Base-by-base conservation (phyloP, 2,329 filamentous ascomycete species). In the Cordyceps cateniannulata region DNA sequence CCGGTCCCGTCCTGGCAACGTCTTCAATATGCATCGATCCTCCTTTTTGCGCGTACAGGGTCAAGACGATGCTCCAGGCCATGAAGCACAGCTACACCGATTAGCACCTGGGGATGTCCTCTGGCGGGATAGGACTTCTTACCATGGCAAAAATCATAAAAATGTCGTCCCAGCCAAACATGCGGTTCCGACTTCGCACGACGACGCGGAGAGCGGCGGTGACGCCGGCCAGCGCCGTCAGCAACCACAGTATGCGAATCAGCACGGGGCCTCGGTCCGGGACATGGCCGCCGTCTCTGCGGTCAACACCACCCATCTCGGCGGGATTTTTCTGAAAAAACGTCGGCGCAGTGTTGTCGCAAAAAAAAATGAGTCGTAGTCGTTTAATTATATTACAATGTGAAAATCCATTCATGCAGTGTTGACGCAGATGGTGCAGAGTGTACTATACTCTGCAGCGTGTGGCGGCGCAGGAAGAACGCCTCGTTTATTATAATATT, bases 141-240 rank as follows among this genome's bases (percentile, higher is more conserved):
- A 65, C 65, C 63, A 62, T 66, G 27, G 65, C 58, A 25, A 65
- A 49, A 3, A 65, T 59, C 64, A 66, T 65, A 18, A 66, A 66
- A 16, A 63, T 53, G 40, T 65, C 65, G 25, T 65, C 65, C 65
- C 65, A 66, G 14, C 65, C 62, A 54, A 64, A 64, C 52, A 60
- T 64, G 18, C 62, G 59, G 38, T 60, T 56, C 2, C 63, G 61
- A 14, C 32, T 42, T 14, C 65, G 62, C 14, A 56, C 60, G 7
- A 62, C 40, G 14, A 66, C 52, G n/a, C 65, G 64, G 1, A 66
- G 55, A 22, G 52, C 27, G 9, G 62, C 55, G 2, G 62, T 66
- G 29, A 60, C 7, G 38, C 62, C 53, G 8, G 65, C 65, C 51
- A 66, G 53, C 14, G 62, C 58, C 16, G 65, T 63, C 56, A 66